These are phyloP conservation scores for Lactarius hatsudake DNA, from an alignment of 768 basidiomycete genomes.

Conservation along the genomic window DNA sequence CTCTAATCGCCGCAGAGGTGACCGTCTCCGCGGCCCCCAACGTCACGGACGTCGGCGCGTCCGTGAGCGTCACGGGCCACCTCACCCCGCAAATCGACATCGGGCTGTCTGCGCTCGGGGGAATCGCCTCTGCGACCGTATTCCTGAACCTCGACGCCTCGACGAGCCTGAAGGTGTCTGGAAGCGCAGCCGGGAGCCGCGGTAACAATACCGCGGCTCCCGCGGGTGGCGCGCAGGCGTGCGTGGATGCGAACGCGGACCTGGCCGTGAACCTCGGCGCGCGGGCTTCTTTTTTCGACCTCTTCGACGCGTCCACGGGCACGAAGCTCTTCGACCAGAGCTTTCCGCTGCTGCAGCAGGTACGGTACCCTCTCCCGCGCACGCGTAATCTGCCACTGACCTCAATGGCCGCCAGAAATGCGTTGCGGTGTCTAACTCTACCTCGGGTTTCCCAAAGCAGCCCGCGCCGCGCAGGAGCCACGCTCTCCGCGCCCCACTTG, in stretches of 20 bases:
- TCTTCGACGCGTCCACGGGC: slow-evolving; percentile 1
- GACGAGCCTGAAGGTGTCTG: not conserved
- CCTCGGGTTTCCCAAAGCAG: not conserved
- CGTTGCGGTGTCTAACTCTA: not conserved
- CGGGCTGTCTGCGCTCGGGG: slow-evolving; percentile 1
- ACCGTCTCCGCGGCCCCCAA: slow-evolving; percentile 39
- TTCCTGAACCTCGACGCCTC: slow-evolving; percentile 20
- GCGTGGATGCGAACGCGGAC: slow-evolving; percentile 11
- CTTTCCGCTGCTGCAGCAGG: slow-evolving; percentile 12
- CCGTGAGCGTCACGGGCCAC: slow-evolving; percentile 44
- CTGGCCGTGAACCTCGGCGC: slow-evolving; percentile 8
- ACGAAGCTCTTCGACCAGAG: not conserved
- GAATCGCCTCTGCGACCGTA: not conserved
- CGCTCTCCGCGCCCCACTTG: not conserved
- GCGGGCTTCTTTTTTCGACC: not conserved
- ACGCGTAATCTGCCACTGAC: not conserved
- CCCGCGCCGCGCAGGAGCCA: not conserved
- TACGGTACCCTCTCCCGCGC: not conserved
- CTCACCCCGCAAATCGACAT: slow-evolving; percentile 41
- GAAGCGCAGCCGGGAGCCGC: not conserved
- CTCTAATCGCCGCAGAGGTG: slow-evolving; percentile 31
- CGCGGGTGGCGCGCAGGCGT: not conserved
- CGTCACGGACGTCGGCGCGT: slow-evolving; percentile 27
- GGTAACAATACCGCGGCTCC: not conserved
- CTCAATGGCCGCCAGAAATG: not conserved